Evolutionary conservation across 2,329 filamentous ascomycete genomes (phyloP), one percentile per base, ranked within the genome.

Genomic region (Fusarium oligoseptatum): DNA sequence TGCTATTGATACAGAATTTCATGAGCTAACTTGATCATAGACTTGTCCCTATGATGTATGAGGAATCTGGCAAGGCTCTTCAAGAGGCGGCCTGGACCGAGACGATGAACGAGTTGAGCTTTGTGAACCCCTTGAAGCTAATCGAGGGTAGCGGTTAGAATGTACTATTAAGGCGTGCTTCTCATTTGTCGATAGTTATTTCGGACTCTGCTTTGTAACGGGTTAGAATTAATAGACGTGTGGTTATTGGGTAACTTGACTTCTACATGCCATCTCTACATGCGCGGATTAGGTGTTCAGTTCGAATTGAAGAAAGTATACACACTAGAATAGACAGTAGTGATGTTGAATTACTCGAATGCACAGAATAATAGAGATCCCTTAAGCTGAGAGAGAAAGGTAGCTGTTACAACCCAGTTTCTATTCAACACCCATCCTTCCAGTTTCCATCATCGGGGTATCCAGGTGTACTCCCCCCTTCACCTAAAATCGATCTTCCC

Each of bases 21-120:
- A 12, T 7, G 6, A 50, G 10, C 60, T 78, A 50, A 78, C 14
- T 3, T 14, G 39, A 10, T 15, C 3, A 9, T 6, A 78, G 77
- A 3, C 74, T 72, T 29, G 69, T 74, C 0, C 41, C 48, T 2
- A 69, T 78, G 0, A 78, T 79, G 76, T 79, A 79, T 34, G 72
- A 74, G 14, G 39, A 70, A 3, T 37, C 34, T 27, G 77, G 77
- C 2, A 55, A 68, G 56, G 22, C 14, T 9, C 55, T 78, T 3
- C 76, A 76, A 17, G 74, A 77, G 12, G 60, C 60, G 3, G 43
- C 74, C 1, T 79, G 77, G 77, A 39, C 70, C 2, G 77, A 77
- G 32, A 75, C 76, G n/a, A 68, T 79, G 65, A 37, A 60, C 3
- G 77, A 79, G 56, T 15, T 79, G 55, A 69, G 65, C 12, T 79